phyloP scores from a whole-genome alignment of 306 rosid species.

The Acmispon strigosus region DNA sequence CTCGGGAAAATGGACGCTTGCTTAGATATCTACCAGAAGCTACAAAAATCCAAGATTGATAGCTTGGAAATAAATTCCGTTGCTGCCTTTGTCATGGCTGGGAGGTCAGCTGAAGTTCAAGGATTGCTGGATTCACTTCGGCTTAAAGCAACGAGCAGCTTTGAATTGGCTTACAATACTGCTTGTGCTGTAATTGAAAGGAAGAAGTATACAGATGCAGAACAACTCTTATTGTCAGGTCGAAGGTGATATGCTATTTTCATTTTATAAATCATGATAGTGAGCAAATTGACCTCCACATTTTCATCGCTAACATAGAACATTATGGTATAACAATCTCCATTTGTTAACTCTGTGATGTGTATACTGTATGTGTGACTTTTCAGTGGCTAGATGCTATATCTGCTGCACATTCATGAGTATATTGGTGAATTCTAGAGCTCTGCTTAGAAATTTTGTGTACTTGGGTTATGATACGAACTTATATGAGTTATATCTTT shows the following conservation, averaged over 20 bases:
- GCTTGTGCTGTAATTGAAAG: slow-evolving; percentile 80
- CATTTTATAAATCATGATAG: slow-evolving; percentile 11
- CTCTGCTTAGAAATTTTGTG: neutral
- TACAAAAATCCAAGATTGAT: slow-evolving; percentile 72
- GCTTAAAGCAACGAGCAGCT: slow-evolving; percentile 78
- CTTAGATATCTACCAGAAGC: slow-evolving; percentile 81
- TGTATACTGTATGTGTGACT: neutral
- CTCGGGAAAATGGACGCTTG: slow-evolving; percentile 86
- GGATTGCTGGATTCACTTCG: slow-evolving; percentile 65
- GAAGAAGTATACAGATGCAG: slow-evolving; percentile 74
- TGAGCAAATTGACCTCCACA: slow-evolving; percentile 10
- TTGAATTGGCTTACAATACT: slow-evolving; percentile 89
- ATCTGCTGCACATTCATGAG: neutral
- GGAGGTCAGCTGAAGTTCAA: slow-evolving; percentile 80
- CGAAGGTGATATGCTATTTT: slow-evolving; percentile 53
- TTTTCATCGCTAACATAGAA: neutral
- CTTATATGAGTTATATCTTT: neutral
- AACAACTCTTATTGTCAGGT: slow-evolving; percentile 75
- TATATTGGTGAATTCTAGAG: neutral
- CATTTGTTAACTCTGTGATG: neutral
- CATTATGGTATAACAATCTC: neutral
- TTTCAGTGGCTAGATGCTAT: neutral
- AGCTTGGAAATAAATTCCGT: slow-evolving; percentile 74
- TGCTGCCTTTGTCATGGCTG: slow-evolving; percentile 76
- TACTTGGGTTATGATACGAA: neutral